A percentile compares a stretch with the other conserved stretches of the same genome.
phyloP scores from a whole-genome alignment of 2,329 filamentous ascomycete species.

The Dactylonectria macrodidyma region DNA sequence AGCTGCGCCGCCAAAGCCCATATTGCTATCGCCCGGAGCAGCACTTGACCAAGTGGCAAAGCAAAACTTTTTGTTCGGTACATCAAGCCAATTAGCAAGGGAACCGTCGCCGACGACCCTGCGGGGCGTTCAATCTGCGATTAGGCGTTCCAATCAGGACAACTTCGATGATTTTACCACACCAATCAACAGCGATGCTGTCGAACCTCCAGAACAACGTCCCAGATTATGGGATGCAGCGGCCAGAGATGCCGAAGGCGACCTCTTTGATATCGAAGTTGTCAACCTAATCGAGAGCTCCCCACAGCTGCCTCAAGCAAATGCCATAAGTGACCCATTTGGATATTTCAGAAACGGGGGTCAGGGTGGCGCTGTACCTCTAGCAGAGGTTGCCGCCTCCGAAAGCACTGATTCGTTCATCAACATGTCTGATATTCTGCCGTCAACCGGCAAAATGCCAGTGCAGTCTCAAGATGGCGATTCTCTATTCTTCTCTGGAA shows the following conservation, averaged over 20 bases:
- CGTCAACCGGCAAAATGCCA: conserved; percentile 24
- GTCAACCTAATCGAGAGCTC: conserved; percentile 69
- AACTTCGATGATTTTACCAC: conserved; percentile 58
- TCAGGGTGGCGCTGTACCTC: neutral
- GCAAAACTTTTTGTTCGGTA: conserved; percentile 88
- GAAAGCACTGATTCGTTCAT: conserved; percentile 39
- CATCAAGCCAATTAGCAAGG: conserved; percentile 84
- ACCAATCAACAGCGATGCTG: conserved; percentile 55
- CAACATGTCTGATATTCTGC: conserved; percentile 45
- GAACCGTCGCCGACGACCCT: conserved; percentile 80
- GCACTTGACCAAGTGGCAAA: conserved; percentile 76
- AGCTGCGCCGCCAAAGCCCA: conserved; percentile 57
- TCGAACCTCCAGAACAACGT: conserved; percentile 51
- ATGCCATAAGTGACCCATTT: conserved; percentile 55
- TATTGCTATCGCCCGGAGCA: conserved; percentile 77
- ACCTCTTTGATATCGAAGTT: conserved; percentile 74
- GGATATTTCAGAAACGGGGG: conserved; percentile 51
- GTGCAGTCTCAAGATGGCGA: conserved; percentile 22
- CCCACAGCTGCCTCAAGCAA: conserved; percentile 45
- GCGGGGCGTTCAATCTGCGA: conserved; percentile 73
- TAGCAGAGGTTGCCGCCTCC: conserved; percentile 11
- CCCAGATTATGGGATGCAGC: conserved; percentile 78
- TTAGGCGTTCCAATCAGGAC: conserved; percentile 69
- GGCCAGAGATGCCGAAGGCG: conserved; percentile 76
- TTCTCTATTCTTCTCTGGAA: conserved; percentile 39